These are phyloP conservation scores for Nicotiana obtusifolia DNA, from an alignment of 257 asterid genomes.

Conservation along the genomic window DNA sequence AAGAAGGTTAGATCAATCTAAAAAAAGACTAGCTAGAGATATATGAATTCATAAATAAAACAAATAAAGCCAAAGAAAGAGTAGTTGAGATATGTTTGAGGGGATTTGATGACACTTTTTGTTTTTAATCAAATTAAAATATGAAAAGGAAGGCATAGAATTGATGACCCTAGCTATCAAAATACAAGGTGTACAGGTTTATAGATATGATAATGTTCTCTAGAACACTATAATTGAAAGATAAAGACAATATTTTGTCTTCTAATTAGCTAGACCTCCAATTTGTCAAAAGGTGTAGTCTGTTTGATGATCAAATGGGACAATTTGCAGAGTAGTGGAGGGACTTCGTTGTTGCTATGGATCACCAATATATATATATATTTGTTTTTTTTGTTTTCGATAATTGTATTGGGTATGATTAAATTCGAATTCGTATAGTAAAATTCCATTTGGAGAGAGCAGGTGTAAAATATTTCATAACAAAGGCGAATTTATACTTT, in stretches of 20 bases:
- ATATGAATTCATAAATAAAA: neutral
- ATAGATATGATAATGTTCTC: neutral
- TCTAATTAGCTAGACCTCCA: neutral
- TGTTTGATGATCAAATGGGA: conserved; percentile 8
- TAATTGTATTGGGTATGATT: no score
- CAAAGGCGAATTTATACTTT: accelerated
- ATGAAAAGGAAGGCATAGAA: neutral
- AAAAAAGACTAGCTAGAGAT: neutral
- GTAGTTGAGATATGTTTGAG: neutral
- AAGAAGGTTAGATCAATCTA: neutral
- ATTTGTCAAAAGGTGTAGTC: neutral
- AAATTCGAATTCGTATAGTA: no score
- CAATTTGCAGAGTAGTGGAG: conserved; percentile 2
- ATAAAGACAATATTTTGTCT: neutral
- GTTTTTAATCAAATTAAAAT: neutral
- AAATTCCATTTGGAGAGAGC: accelerated
- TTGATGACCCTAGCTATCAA: conserved; percentile 2
- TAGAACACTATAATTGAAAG: neutral
- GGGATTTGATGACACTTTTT: conserved; percentile 1
- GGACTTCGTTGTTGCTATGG: neutral
- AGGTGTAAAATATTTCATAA: accelerated
- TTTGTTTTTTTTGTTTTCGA: no score
- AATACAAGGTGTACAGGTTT: neutral
- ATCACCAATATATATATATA: no score
- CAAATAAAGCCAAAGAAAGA: neutral